Evolutionary conservation across 306 rosid species (phyloP).

Genomic region (Castanea mollissima): DNA sequence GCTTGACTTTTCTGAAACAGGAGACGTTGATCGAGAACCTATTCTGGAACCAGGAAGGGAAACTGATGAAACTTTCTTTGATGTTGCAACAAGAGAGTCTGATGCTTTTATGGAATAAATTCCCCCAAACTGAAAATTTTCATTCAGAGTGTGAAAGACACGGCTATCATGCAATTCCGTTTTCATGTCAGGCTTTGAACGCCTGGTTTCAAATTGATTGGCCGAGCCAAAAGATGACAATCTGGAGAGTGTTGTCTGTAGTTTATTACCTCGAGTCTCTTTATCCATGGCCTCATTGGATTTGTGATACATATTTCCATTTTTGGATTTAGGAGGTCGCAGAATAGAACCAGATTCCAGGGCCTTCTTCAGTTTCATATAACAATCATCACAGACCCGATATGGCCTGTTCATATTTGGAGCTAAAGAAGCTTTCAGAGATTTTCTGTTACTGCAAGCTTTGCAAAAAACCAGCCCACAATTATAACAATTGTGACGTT

Average conservation of each 20-base stretch:
- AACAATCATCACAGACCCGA: conserved; percentile 93
- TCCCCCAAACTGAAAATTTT: conserved; percentile 41
- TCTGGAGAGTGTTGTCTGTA: conserved; percentile 61
- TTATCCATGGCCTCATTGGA: conserved; percentile 28
- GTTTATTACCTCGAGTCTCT: conserved; percentile 46
- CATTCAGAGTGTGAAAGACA: conserved; percentile 54
- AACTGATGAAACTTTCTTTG: conserved; percentile 42
- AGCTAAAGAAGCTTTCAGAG: conserved; percentile 88
- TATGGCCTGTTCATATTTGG: conserved; percentile 66
- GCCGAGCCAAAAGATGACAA: conserved; percentile 77
- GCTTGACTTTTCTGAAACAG: conserved; percentile 64
- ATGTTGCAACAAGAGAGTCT: conserved; percentile 33
- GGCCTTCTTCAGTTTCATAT: conserved; percentile 58
- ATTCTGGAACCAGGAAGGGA: conserved; percentile 52
- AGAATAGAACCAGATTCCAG: conserved; percentile 43
- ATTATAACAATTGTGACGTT: conserved; percentile 94
- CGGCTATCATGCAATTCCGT: conserved; percentile 41
- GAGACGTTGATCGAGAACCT: conserved; percentile 66
- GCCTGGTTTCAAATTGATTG: conserved; percentile 48
- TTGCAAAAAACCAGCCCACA: conserved; percentile 95
- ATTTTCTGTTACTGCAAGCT: conserved; percentile 78
- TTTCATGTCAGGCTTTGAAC: conserved; percentile 40
- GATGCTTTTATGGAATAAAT: conserved; percentile 44
- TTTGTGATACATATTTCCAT: conserved; percentile 34
- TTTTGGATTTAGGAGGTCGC: conserved; percentile 45